Evolutionary conservation across 2,329 filamentous ascomycete genomes (phyloP).

Genomic region (Colletotrichum agaves): DNA sequence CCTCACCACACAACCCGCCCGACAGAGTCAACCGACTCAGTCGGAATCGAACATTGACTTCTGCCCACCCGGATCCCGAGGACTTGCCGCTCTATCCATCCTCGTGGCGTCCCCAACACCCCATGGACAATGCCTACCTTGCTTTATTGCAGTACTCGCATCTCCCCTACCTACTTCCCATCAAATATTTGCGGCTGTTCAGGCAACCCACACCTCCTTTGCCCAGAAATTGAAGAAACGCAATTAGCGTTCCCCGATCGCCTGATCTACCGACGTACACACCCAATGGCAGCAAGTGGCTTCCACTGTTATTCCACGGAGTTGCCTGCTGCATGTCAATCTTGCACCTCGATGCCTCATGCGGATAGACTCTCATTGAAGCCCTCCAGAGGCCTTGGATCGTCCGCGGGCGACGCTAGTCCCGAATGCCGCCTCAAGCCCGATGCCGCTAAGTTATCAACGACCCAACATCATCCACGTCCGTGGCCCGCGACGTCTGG

Average conservation of each 20-base stretch:
- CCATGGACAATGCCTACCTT: slow-evolving; percentile 2
- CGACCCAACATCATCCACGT: background rate
- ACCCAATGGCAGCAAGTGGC: slow-evolving; percentile 4
- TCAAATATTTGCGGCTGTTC: background rate
- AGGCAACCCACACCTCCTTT: too few relatives aligned
- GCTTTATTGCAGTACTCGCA: slow-evolving; percentile 2
- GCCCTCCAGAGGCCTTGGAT: slow-evolving; percentile 17
- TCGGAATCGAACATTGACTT: background rate
- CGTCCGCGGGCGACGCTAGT: slow-evolving; percentile 27
- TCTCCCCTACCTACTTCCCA: background rate
- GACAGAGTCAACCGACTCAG: background rate
- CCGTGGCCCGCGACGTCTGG: background rate
- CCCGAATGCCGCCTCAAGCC: slow-evolving; percentile 18
- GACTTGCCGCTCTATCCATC: background rate
- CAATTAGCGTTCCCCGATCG: slow-evolving; percentile 12
- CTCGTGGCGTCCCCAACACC: background rate
- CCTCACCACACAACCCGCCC: too few relatives aligned
- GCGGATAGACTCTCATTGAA: background rate
- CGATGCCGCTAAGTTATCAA: background rate
- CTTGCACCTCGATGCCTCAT: slow-evolving; percentile 2
- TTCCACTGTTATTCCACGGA: background rate
- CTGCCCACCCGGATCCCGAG: background rate
- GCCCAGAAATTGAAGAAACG: background rate
- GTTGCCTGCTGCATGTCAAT: slow-evolving; percentile 9
- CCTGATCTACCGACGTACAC: slow-evolving; percentile 6